Conservation (phyloP, 495 filamentous ascomycete genomes). For the Lasiosphaeris hirsuta region DNA sequence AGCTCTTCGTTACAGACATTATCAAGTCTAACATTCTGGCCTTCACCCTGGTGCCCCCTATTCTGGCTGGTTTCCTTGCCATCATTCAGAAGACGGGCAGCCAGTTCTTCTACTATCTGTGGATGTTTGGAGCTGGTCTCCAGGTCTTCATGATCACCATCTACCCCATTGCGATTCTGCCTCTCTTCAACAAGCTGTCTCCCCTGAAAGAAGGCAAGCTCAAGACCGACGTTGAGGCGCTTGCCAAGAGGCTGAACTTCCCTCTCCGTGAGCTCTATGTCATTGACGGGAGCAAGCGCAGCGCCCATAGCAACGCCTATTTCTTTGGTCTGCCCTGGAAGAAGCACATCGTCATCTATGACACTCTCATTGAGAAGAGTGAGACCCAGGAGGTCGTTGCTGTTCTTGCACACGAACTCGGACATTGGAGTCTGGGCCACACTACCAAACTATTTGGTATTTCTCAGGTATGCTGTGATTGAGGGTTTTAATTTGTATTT, state of each 20-base stretch:
- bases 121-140: conserved; percentile 82
- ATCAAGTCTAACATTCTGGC: conserved; percentile 84
- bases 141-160: conserved; percentile 93
- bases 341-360: conserved; percentile 99
- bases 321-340: conserved; percentile 98
- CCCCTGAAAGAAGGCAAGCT: conserved; percentile 82
- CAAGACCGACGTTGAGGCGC: conserved; percentile 81
- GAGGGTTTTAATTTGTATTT: not conserved
- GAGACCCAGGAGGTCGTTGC: conserved; percentile 88
- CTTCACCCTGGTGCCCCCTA: conserved; percentile 73
- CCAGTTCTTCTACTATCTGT: conserved; percentile 96
- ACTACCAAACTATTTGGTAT: conserved; percentile 90
- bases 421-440: conserved; percentile 94
- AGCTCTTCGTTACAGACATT: conserved; percentile 86
- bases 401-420: conserved; percentile 91
- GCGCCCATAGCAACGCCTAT: conserved; percentile 96
- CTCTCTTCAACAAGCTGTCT: conserved; percentile 97
- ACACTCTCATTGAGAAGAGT: conserved; percentile 94
- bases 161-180: conserved; percentile 91
- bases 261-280: conserved; percentile 87
- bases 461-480: conserved; percentile 61
- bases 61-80: conserved; percentile 83
- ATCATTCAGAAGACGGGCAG: conserved; percentile 90
- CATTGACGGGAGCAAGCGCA: conserved; percentile 96
- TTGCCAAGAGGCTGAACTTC: conserved; percentile 84